These are phyloP conservation scores for Pythium apleroticum DNA, from an alignment of 352 stramenopile species.

Conservation along the genomic window DNA sequence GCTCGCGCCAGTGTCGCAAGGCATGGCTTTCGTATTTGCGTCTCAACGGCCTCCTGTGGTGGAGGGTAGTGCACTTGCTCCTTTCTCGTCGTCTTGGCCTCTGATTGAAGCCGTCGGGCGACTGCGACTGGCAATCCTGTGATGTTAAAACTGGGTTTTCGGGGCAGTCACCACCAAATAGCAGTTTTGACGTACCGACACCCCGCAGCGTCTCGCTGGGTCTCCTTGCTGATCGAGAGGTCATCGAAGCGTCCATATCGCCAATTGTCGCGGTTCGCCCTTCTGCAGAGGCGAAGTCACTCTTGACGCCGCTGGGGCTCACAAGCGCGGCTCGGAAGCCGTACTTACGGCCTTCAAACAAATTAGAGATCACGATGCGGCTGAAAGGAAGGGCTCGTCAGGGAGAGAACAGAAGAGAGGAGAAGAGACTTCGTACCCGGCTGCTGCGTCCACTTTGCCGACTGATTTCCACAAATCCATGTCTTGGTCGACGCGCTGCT, in stretches of 20 bases:
- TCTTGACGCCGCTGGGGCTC: conserved; percentile 8
- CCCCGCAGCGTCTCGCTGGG: not conserved
- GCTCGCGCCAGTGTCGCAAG: not conserved
- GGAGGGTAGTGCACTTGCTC: not conserved
- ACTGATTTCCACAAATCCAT: conserved; percentile 30
- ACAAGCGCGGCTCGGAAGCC: conserved; percentile 29
- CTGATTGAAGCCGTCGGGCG: not conserved
- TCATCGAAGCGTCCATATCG: not conserved
- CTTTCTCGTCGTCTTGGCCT: not conserved
- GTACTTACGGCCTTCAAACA: conserved; percentile 29
- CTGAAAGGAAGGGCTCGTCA: not conserved
- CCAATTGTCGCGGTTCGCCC: conserved; percentile 1
- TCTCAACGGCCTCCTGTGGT: not conserved
- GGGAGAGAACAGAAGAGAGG: too few relatives aligned
- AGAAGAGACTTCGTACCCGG: not conserved
- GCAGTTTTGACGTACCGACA: conserved; percentile 1
- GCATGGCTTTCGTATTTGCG: not conserved
- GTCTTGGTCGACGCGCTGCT: conserved; percentile 26
- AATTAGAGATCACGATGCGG: conserved; percentile 13
- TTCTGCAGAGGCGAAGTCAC: conserved; percentile 22
- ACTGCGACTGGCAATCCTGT: not conserved
- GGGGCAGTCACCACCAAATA: not conserved
- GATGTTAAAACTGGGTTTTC: too few relatives aligned
- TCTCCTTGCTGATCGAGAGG: not conserved
- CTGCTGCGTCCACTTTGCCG: conserved; percentile 19